Conservation (phyloP, 148 eudicot genomes). For the Rhododendron ferrugineum region DNA sequence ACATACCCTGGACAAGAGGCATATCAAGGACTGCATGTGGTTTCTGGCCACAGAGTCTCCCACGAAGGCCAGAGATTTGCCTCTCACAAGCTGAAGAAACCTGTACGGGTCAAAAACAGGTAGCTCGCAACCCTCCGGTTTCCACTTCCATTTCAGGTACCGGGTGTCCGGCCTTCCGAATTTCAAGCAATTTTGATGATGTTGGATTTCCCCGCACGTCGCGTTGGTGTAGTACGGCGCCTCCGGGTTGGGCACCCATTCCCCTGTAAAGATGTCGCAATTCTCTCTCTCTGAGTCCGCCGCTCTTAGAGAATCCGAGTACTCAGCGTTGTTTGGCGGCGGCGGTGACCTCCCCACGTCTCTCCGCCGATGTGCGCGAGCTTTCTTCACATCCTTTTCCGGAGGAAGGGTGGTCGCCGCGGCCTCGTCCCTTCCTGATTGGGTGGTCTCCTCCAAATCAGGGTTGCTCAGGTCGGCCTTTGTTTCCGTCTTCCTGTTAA, state of each 20-base stretch:
- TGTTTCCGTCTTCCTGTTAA: neutral
- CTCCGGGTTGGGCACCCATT: slow-evolving; percentile 31
- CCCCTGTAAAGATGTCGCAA: slow-evolving; percentile 40
- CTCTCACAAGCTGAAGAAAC: slow-evolving; percentile 27
- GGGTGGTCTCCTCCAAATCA: neutral
- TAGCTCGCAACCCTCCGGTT: slow-evolving; percentile 40
- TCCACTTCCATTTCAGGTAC: slow-evolving; percentile 55
- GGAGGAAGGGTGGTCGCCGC: neutral
- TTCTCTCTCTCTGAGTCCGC: slow-evolving; percentile 12
- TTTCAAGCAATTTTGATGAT: slow-evolving; percentile 42
- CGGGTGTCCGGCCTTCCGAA: slow-evolving; percentile 44
- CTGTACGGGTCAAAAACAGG: slow-evolving; percentile 24
- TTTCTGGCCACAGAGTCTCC: slow-evolving; percentile 59
- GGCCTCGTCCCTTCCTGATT: neutral
- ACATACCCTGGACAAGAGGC: slow-evolving; percentile 36
- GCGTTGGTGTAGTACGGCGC: slow-evolving; percentile 35
- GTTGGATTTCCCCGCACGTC: slow-evolving; percentile 8
- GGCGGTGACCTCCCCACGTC: neutral
- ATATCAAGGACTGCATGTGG: slow-evolving; percentile 46
- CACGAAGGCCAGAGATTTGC: slow-evolving; percentile 46
- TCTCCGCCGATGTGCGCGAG: neutral
- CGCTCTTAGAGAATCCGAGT: neutral
- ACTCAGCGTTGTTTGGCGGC: neutral
- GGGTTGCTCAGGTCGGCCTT: neutral
- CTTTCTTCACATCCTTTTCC: neutral